Conservation (phyloP, 2,329 filamentous ascomycete genomes). For the Periglandula ipomoeae region DNA sequence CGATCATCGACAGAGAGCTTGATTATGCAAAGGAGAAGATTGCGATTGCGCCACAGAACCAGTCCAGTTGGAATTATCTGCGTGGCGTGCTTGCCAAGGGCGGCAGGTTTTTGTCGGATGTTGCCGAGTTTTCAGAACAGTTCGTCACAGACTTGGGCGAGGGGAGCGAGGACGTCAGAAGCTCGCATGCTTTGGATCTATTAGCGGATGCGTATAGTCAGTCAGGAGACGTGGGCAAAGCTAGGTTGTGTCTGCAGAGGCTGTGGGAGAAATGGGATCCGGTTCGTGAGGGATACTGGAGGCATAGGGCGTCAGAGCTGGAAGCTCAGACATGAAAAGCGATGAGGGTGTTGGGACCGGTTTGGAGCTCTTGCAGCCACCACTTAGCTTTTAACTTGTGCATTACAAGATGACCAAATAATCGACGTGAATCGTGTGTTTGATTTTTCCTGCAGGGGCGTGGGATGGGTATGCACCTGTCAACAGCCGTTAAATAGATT, state of each 20-base stretch:
- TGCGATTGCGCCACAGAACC: slow-evolving; percentile 77
- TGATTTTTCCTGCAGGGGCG: too few species aligned
- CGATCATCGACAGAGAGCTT: slow-evolving; percentile 65
- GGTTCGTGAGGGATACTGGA: slow-evolving; percentile 87
- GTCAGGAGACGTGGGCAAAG: slow-evolving; percentile 48
- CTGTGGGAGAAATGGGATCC: slow-evolving; percentile 84
- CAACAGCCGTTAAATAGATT: too few species aligned
- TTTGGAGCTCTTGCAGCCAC: too few species aligned
- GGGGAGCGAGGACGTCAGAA: slow-evolving; percentile 43
- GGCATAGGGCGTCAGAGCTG: slow-evolving; percentile 36
- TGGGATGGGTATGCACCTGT: too few species aligned
- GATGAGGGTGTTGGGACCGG: neutral
- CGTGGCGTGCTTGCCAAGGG: slow-evolving; percentile 64
- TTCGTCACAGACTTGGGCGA: slow-evolving; percentile 41
- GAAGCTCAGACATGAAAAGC: neutral
- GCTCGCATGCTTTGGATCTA: slow-evolving; percentile 61
- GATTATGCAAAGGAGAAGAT: slow-evolving; percentile 67
- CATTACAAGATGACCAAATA: too few species aligned
- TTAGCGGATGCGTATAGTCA: slow-evolving; percentile 59
- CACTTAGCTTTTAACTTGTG: too few species aligned
- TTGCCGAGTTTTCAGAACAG: slow-evolving; percentile 39
- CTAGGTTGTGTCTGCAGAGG: slow-evolving; percentile 60
- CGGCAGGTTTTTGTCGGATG: slow-evolving; percentile 36
- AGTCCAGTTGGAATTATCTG: slow-evolving; percentile 89
- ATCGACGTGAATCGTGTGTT: too few species aligned